Base-by-base conservation (phyloP, 2,329 filamentous ascomycete species). In the Clathrospora elynae region DNA sequence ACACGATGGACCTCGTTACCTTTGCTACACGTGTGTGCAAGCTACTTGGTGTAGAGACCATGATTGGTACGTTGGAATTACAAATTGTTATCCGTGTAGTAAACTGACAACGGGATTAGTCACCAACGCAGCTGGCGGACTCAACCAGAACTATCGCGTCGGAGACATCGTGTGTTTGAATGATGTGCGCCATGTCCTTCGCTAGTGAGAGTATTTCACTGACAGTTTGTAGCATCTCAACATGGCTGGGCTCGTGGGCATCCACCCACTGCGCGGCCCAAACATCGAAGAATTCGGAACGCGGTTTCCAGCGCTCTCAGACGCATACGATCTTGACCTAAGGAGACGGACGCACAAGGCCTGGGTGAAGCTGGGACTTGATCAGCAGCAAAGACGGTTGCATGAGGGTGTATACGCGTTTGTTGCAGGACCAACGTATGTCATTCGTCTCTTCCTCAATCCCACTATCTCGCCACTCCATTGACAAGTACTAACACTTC, bases 371-470 rank as follows among this genome's bases (percentile, higher is more conserved):
- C 68, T 82, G 2, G 64, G 69, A 4, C 61, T 73, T 9, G 59
- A 75, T 22, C 69, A 76, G 26, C 74, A 71, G 36, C 73, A 73
- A 25, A 70, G 82, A 43, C 74, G 70, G 50, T 61, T 86, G 50
- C 81, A 84, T 50, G 83, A 86, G 62, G 83, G 83, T 12, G 78
- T 85, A 2, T 86, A 86, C 70, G 82, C 82, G 5, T 86, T 81
- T 60, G 81, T 83, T 31, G 78, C 76, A 12, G 83, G 83, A 11
- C 83, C 83, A 40, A 83, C 75, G 77, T 81, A 65, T 69, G 72
- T 59, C 9, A 25, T 42, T 30, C 18, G 26, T 23, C 17, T 34
- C 26, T 35, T 47, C 43, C 24, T 29, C 42, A 25, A 40, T 25
- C 13, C 12, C 24, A 7, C 31, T 20, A 16, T 31, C 28, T 19